A percentile compares a stretch with the other conserved stretches of the same genome.
Conservation (phyloP, 2,329 filamentous ascomycete genomes). For the Tetracladium maxilliforme region DNA sequence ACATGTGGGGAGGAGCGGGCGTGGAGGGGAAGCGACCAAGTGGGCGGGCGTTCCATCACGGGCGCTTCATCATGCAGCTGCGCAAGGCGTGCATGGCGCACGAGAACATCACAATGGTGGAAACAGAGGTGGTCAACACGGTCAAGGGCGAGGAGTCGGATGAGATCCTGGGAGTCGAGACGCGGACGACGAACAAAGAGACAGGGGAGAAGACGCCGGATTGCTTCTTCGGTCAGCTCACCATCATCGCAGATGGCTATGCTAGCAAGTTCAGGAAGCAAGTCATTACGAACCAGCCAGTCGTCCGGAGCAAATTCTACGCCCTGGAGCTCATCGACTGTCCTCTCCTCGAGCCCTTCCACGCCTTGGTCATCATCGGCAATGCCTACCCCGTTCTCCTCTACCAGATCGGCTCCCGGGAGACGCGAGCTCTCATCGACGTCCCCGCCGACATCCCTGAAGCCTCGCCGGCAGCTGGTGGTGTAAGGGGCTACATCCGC, state of each 20-base stretch:
- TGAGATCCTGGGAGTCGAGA: constrained; percentile 73
- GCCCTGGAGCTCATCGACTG: constrained; percentile 86
- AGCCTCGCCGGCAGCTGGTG: constrained; percentile 60
- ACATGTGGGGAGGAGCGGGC: constrained; percentile 16
- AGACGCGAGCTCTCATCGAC: constrained; percentile 83
- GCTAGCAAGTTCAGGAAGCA: constrained; percentile 80
- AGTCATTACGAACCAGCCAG: constrained; percentile 49
- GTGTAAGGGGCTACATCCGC: constrained; percentile 70
- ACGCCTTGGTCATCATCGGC: constrained; percentile 80
- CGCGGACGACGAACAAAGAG: constrained; percentile 44
- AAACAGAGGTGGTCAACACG: constrained; percentile 70
- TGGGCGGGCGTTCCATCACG: constrained; percentile 84
- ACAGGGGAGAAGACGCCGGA: constrained; percentile 45
- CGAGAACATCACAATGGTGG: constrained; percentile 77
- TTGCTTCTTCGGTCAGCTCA: constrained; percentile 78
- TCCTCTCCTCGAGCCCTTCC: constrained; percentile 55
- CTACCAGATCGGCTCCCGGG: constrained; percentile 92
- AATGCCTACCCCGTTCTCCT: constrained; percentile 68
- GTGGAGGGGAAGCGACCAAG: constrained; percentile 33
- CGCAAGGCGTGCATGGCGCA: constrained; percentile 59
- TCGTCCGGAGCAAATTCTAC: constrained; percentile 79
- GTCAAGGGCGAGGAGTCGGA: constrained; percentile 54
- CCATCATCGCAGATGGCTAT: constrained; percentile 85
- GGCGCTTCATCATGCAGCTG: constrained; percentile 75
- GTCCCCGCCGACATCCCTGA: constrained; percentile 65